These are phyloP conservation scores for Aspergillus uvarum DNA, from an alignment of 2,329 filamentous ascomycete species.

Conservation along the genomic window DNA sequence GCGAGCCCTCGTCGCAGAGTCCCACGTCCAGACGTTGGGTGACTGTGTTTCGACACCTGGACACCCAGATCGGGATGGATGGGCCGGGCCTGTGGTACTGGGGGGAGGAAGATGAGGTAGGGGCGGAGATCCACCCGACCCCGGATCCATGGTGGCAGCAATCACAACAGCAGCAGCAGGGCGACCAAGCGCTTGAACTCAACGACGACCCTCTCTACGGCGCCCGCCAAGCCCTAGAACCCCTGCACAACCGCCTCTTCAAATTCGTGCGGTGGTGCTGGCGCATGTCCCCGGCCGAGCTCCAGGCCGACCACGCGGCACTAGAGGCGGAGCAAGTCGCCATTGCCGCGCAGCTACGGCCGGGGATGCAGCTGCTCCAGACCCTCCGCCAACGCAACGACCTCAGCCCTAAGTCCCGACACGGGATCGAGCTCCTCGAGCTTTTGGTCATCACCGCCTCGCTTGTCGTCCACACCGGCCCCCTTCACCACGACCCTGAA, in stretches of 20 bases:
- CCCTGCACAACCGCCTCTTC: neutral
- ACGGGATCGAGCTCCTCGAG: neutral
- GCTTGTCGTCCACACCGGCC: neutral
- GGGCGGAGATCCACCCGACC: neutral
- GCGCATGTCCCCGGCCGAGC: neutral
- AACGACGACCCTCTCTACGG: neutral
- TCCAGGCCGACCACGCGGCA: neutral
- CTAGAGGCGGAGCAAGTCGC: neutral
- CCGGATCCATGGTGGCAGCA: neutral
- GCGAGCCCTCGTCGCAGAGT: neutral
- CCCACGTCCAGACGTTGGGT: neutral
- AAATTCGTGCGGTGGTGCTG: neutral
- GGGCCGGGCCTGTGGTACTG: neutral
- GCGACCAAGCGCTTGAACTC: too few relatives aligned
- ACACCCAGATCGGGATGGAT: neutral
- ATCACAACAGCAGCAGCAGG: neutral
- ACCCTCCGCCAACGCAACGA: neutral
- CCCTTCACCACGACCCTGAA: neutral
- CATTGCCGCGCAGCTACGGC: neutral
- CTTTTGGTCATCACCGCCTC: neutral
- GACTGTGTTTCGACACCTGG: neutral
- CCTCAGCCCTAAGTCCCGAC: neutral
- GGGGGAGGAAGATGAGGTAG: neutral
- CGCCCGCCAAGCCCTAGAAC: neutral
- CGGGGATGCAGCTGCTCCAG: neutral